A percentile compares a stretch with the other conserved stretches of the same genome.
Evolutionary conservation across 179 eudicot species (phyloP).

Genomic region (Heliamphora pulchella): DNA sequence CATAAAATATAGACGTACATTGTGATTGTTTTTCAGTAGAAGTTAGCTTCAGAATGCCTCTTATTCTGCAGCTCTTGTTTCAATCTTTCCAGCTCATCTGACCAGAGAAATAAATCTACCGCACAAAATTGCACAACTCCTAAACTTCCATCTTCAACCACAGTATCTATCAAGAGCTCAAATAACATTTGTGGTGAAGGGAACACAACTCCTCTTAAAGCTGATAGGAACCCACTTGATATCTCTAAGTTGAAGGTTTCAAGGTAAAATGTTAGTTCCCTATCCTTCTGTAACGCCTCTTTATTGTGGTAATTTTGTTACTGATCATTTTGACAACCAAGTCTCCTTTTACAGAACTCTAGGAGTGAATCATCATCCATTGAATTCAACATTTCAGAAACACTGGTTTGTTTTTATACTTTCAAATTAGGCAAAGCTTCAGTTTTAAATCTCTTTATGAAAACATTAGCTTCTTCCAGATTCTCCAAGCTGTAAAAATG

Average conservation of each 20-base stretch:
- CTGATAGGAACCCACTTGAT: conserved; percentile 33
- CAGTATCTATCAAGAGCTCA: conserved; percentile 25
- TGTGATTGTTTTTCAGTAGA: background rate
- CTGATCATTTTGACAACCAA: background rate
- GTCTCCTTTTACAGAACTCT: conserved; percentile 25
- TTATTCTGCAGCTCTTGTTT: conserved; percentile 28
- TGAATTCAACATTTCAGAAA: conserved; percentile 20
- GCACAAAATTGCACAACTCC: conserved; percentile 26
- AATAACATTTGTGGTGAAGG: conserved; percentile 23
- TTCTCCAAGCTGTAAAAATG: too few species aligned
- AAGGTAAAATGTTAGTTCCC: conserved; percentile 31
- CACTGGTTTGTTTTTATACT: too few species aligned
- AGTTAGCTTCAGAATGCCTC: background rate
- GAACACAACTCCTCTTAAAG: conserved; percentile 28
- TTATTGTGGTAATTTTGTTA: conserved; percentile 1
- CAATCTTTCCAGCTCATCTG: conserved; percentile 24
- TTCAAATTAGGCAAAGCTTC: too few species aligned
- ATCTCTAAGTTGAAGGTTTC: conserved; percentile 40
- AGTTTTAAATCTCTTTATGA: too few species aligned
- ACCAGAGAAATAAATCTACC: conserved; percentile 25
- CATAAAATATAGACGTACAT: background rate
- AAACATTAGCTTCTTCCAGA: too few species aligned
- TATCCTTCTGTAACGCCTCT: background rate
- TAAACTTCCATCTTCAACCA: conserved; percentile 26
- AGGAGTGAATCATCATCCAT: conserved; percentile 23